phyloP scores from a whole-genome alignment of 352 stramenopile genomes.

The Plasmopara viticola region DNA sequence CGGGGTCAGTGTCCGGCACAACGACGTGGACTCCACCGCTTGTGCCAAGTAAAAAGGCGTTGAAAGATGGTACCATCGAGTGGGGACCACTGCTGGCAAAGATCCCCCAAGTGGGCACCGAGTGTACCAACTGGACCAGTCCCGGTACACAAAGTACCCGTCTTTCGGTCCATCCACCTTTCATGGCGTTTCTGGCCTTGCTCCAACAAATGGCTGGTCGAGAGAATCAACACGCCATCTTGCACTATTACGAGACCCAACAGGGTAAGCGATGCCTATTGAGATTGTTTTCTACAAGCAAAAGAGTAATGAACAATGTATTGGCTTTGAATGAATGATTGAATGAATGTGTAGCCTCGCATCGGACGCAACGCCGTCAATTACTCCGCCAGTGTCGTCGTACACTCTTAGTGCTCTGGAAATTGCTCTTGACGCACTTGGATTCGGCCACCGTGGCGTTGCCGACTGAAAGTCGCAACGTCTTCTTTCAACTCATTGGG shows the following conservation, averaged over 20 bases:
- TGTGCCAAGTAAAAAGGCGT: slow-evolving; percentile 8
- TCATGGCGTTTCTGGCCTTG: slow-evolving; percentile 21
- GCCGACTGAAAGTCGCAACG: slow-evolving; percentile 33
- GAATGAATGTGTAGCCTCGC: slow-evolving; percentile 2
- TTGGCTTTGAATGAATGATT: not conserved
- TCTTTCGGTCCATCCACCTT: slow-evolving; percentile 19
- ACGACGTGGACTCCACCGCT: slow-evolving; percentile 4
- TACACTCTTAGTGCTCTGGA: slow-evolving; percentile 59
- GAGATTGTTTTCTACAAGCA: no score
- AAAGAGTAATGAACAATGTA: slow-evolving; percentile 1
- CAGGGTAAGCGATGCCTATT: slow-evolving; percentile 5
- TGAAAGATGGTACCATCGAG: slow-evolving; percentile 20
- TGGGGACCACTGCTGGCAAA: slow-evolving; percentile 31
- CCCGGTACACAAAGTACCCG: slow-evolving; percentile 6
- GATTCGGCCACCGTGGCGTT: slow-evolving; percentile 35
- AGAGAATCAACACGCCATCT: slow-evolving; percentile 49
- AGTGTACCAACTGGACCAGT: slow-evolving; percentile 20
- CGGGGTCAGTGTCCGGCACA: slow-evolving; percentile 18
- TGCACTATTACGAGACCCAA: slow-evolving; percentile 40
- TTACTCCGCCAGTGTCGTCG: slow-evolving; percentile 57
- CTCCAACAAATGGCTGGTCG: slow-evolving; percentile 52
- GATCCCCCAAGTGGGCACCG: slow-evolving; percentile 40
- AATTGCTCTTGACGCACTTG: slow-evolving; percentile 53
- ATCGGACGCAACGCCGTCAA: slow-evolving; percentile 23
- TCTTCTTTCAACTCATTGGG: slow-evolving; percentile 58